Evolutionary conservation across 129 eudicot genomes (phyloP).

Genomic region (Pulicaria dysenterica): DNA sequence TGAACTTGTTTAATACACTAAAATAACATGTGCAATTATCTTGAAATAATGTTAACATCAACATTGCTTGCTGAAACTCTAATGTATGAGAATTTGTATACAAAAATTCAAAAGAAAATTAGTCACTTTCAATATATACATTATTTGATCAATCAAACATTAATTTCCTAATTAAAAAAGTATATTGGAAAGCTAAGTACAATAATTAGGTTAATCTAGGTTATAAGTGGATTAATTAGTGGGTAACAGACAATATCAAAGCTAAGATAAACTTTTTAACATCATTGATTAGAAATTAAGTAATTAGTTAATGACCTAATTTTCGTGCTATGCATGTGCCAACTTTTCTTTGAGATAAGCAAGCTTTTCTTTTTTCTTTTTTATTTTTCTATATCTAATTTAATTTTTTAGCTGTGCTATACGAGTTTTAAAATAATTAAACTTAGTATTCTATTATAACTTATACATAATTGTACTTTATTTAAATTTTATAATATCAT

Average conservation of each 20-base stretch:
- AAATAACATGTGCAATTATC: no score
- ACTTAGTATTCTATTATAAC: no score
- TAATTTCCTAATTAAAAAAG: not conserved
- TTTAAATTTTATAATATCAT: no score
- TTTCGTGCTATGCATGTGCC: slow-evolving; percentile 17
- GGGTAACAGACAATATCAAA: slow-evolving; percentile 15
- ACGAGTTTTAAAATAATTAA: no score
- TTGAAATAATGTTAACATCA: no score
- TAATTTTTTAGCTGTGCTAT: no score
- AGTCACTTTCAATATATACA: not conserved
- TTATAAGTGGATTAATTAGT: slow-evolving; percentile 19
- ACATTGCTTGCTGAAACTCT: no score
- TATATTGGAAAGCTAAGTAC: not conserved
- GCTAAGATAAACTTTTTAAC: not conserved
- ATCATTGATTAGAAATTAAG: slow-evolving; percentile 4
- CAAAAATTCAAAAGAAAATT: no score
- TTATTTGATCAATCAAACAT: not conserved
- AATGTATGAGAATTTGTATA: no score
- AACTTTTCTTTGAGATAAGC: not conserved
- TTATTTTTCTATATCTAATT: not conserved
- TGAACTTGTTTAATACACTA: no score
- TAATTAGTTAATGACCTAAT: slow-evolving; percentile 6
- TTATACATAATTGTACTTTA: no score
- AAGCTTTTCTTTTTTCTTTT: not conserved
- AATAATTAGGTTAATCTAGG: not conserved